phyloP scores from a whole-genome alignment of 2,329 filamentous ascomycete genomes.

The Colletotrichum sp. region DNA sequence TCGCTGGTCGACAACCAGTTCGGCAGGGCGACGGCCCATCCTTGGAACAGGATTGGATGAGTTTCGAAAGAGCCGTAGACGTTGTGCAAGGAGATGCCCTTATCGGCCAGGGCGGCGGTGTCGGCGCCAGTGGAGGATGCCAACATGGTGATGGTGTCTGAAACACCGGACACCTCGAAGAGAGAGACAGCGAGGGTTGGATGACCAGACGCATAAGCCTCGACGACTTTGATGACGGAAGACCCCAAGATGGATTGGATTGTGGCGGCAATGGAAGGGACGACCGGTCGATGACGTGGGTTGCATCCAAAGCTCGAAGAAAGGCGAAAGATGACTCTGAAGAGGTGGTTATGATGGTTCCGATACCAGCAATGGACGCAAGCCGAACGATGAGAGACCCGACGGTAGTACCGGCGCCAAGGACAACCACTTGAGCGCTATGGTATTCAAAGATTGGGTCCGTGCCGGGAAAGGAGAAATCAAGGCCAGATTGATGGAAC shows the following conservation, averaged over 20 bases:
- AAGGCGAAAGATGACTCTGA: neutral
- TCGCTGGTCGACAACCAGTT: neutral
- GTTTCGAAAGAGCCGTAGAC: neutral
- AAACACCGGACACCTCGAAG: too few species aligned
- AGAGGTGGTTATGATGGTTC: neutral
- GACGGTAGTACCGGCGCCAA: neutral
- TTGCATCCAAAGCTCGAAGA: neutral
- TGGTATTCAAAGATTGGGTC: neutral
- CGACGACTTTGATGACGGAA: neutral
- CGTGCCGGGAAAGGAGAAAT: neutral
- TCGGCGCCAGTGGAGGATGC: neutral
- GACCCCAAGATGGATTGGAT: neutral
- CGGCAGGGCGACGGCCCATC: neutral
- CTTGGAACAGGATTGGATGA: neutral
- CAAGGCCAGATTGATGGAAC: neutral
- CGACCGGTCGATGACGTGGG: neutral
- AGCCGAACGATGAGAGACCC: neutral
- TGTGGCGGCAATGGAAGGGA: neutral
- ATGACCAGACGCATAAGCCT: neutral
- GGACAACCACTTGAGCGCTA: neutral
- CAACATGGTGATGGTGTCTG: neutral
- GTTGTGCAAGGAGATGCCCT: neutral
- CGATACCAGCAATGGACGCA: neutral
- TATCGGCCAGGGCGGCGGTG: neutral
- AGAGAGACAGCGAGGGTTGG: neutral